These are phyloP conservation scores for Trypanosoma lewisi DNA, from an alignment of 208 protist species.

Conservation along the genomic window DNA sequence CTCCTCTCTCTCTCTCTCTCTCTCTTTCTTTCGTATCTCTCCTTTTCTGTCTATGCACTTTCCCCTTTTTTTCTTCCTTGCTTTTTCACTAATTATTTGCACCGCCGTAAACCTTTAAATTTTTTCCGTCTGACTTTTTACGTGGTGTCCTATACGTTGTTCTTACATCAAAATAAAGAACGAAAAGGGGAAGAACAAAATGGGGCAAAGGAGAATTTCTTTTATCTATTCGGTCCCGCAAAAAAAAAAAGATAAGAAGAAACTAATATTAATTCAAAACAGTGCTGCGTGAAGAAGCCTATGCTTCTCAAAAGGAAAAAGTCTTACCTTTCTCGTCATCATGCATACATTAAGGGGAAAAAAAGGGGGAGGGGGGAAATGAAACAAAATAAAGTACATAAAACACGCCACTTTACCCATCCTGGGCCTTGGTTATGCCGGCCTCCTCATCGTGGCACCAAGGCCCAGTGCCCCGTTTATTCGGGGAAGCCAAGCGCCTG, in stretches of 20 bases:
- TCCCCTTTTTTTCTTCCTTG: background rate
- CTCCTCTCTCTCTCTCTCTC: background rate
- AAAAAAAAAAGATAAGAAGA: slow-evolving; percentile 16
- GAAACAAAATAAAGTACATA: background rate
- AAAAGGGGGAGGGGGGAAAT: background rate
- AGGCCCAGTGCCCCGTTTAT: too few relatives aligned
- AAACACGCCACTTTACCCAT: too few relatives aligned
- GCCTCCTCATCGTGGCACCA: too few relatives aligned
- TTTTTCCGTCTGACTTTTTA: too few relatives aligned
- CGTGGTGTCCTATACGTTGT: too few relatives aligned
- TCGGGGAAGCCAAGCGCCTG: too few relatives aligned
- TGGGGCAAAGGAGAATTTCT: slow-evolving; percentile 13
- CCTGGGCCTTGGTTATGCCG: too few relatives aligned
- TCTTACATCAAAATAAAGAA: background rate
- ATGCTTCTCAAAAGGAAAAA: slow-evolving; percentile 10
- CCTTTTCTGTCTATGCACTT: background rate
- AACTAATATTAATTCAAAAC: slow-evolving; percentile 24
- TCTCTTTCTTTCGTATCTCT: slow-evolving; percentile 2
- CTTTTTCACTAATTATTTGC: background rate
- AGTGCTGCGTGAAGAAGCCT: background rate
- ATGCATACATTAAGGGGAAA: background rate
- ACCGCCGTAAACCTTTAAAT: background rate
- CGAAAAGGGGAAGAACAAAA: slow-evolving; percentile 17
- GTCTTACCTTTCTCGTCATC: background rate
- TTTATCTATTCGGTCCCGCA: background rate